Evolutionary conservation across 208 protist genomes (phyloP), one percentile per base, ranked within the genome.

Genomic region (Trypanosoma melophagium): DNA sequence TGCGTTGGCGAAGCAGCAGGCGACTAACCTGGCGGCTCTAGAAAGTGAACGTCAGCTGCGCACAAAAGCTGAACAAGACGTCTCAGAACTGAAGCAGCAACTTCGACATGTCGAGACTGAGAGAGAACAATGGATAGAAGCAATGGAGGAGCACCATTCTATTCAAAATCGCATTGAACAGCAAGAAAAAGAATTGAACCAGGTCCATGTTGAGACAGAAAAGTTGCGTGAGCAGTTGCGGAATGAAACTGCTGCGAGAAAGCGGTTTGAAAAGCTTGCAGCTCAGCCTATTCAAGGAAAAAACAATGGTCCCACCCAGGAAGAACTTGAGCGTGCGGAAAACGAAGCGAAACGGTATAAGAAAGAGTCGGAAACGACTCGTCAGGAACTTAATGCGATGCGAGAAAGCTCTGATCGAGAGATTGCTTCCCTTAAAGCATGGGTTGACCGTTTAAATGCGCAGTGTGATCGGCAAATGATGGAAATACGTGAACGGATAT

Each of bases 361-460:
- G 42, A 50, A 65, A 49, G 76, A 81, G 13, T 62, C 72, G 38
- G 68, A 60, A 21, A 67, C 51, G 1, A 60, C 77, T 21, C 69
- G 57, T 19, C 60, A 67, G 50, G 84, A 86, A 57, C n/a, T 84
- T 35, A 52, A 74, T 24, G 40, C 52, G 28, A 1, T 66, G 38
- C 60, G 62, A 53, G 70, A 71, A 66, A 74, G 49, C 28, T 62
- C 66, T 24, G 76, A 74, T 51, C 21, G 64, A 16, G 86, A 89
- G 58, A 75, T 89, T 16, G 67, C 69, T 16, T 77, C 71, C 16
- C 68, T 92, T 2, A 80, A 80, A 52, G 71, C 45, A 9, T 88
- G 73, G 67, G 79, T 73, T 57, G 67, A 66, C n/a, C 82, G 80
- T 14, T 65, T 92, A 16, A 68, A 80, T 40, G 69, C 49, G 47